Evolutionary conservation across 2,329 filamentous ascomycete species (phyloP).

Genomic region (Sporothrix schenckii): DNA sequence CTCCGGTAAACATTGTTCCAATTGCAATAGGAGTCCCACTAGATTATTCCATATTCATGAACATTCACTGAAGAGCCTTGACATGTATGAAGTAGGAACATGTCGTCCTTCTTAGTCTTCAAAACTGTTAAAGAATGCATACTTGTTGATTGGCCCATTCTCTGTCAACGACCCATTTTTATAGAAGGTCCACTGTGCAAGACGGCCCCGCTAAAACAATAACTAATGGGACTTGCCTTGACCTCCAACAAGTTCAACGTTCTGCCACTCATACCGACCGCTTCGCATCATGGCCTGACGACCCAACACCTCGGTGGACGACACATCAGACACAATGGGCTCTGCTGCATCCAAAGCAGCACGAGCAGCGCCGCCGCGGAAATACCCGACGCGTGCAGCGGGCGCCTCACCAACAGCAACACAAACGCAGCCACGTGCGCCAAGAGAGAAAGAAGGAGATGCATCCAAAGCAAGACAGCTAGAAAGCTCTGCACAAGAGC

Average conservation of each 20-base stretch:
- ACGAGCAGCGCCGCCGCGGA: conserved; percentile 45
- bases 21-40: no score
- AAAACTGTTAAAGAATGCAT: background rate
- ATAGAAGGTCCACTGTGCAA: background rate
- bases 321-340: conserved; percentile 45
- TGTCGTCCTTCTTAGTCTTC: background rate
- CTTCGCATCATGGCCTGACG: background rate
- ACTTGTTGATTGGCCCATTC: background rate
- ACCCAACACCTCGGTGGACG: background rate
- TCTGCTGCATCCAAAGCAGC: conserved; percentile 53
- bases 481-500: conserved; percentile 26
- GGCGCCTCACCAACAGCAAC: conserved; percentile 34
- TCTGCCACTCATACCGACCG: background rate
- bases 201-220: conserved; percentile 7
- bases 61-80: no score
- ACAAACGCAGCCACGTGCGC: background rate
- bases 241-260: conserved; percentile 10
- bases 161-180: background rate
- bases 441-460: background rate
- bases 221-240: conserved; percentile 5
- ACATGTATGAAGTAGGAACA: background rate
- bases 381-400: conserved; percentile 49
- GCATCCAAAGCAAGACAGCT: conserved; percentile 36
- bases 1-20: no score
- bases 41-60: no score